phyloP scores from a whole-genome alignment of 805 yeast species.

The Myxozyma neotropica region DNA sequence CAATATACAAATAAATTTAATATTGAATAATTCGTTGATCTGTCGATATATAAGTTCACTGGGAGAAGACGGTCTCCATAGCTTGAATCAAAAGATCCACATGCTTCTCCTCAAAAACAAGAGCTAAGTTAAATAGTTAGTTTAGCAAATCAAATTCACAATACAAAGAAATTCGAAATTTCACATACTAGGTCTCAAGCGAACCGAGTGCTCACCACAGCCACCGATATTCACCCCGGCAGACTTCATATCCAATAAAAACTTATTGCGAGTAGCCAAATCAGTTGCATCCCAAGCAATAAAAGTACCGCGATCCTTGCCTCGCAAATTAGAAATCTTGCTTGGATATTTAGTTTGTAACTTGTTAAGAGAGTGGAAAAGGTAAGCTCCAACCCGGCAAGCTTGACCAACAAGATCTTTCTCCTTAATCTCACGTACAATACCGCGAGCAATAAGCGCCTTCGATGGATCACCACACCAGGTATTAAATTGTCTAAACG shows the following conservation, averaged over 20 bases:
- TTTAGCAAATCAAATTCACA: neutral
- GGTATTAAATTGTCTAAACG: slow-evolving; percentile 91
- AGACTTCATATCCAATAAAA: slow-evolving; percentile 60
- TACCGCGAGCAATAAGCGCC: slow-evolving; percentile 73
- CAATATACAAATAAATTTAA: no score
- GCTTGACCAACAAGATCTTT: slow-evolving; percentile 61
- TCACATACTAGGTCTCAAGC: slow-evolving; percentile 67
- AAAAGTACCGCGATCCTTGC: slow-evolving; percentile 74
- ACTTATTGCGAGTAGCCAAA: slow-evolving; percentile 59
- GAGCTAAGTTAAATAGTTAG: slow-evolving; percentile 39
- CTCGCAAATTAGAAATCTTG: slow-evolving; percentile 60
- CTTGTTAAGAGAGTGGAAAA: slow-evolving; percentile 56
- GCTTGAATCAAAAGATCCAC: slow-evolving; percentile 64
- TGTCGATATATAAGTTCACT: neutral
- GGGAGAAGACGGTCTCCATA: slow-evolving; percentile 44
- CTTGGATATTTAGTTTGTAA: slow-evolving; percentile 60
- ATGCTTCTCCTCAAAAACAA: slow-evolving; percentile 77
- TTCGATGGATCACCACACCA: slow-evolving; percentile 93
- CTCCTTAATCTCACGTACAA: slow-evolving; percentile 64
- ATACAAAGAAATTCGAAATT: neutral
- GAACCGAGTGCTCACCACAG: slow-evolving; percentile 75
- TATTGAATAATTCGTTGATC: no score
- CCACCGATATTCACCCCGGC: slow-evolving; percentile 82
- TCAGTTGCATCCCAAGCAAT: slow-evolving; percentile 75
- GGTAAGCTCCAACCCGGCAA: slow-evolving; percentile 65